Evolutionary conservation across 1,284 basidiomycete species (phyloP), one percentile per base, ranked within the genome.

Genomic region (Cryptococcus floricola): DNA sequence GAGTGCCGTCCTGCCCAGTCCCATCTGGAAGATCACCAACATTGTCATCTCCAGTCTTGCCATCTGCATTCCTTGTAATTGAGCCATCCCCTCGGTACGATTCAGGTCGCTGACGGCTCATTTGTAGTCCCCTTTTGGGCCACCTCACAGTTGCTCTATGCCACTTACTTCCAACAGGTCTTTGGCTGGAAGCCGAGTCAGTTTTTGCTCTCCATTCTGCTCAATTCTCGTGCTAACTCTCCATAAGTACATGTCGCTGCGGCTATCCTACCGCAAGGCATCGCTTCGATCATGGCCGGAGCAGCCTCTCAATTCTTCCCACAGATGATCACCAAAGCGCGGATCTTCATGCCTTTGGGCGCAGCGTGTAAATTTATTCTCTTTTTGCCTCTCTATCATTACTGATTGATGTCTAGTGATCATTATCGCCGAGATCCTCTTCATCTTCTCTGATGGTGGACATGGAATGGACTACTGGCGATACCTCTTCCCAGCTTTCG

Each of bases 381-480:
- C 7, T 18, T 13, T 53, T 31, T 3, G 9, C 43, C 5, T 39
- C 23, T 46, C 41, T 34, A 43, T 6, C 19, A n/a, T 39, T 53
- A 52, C 28, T 56, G 3, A 34, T 10, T 34, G 10, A 8, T 8
- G 7, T 34, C 31, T 51, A 68, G 67, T 68, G 19, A 64, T 70
- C 53, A 65, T 69, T 52, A 53, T 56, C 31, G 61, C 57, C 23
- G 61, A 68, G 45, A 47, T 69, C 10, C 63, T 72, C 18, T 61
- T 62, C 42, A 58, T 69, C 37, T 69, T 57, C 58, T 69, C 67
- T 0, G 59, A 71, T 52, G 73, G 73, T 25, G 73, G 71, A 14
- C 43, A 49, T 2, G 69, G 69, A 3, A 65, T 53, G 39, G 61
- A 72, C 50, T 76, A 76, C 60, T 76, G 74, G 74, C 57, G 56